These are phyloP conservation scores for Gossypium stocksii DNA, from an alignment of 345 rosid genomes.

Conservation along the genomic window DNA sequence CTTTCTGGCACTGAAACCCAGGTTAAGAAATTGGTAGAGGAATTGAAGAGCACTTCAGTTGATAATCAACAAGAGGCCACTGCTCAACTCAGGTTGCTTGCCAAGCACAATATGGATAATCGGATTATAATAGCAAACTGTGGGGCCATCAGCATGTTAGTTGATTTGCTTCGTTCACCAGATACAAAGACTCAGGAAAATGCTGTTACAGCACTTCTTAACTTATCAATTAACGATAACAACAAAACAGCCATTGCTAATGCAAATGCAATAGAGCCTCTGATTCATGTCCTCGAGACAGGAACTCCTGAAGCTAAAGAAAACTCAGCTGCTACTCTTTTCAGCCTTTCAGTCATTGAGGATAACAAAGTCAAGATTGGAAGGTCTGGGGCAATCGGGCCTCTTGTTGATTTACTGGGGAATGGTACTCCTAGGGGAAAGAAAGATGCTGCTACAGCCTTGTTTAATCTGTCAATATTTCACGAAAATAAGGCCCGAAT, in stretches of 20 bases:
- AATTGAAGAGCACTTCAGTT: conserved; percentile 47
- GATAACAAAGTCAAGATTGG: too few species aligned
- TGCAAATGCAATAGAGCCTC: conserved; percentile 70
- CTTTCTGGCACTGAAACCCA: conserved; percentile 68
- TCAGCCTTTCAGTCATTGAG: too few species aligned
- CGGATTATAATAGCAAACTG: conserved; percentile 74
- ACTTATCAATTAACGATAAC: conserved; percentile 76
- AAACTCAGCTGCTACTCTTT: neutral
- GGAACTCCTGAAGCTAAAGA: conserved; percentile 87
- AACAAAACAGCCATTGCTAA: conserved; percentile 68
- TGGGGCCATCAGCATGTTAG: conserved; percentile 62
- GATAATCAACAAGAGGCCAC: conserved; percentile 64
- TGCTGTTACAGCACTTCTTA: conserved; percentile 87
- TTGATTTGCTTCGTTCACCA: conserved; percentile 50
- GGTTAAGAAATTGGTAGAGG: conserved; percentile 64
- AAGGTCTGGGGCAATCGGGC: too few species aligned
- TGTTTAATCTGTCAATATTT: conserved; percentile 70
- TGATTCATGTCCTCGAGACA: conserved; percentile 70
- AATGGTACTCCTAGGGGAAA: too few species aligned
- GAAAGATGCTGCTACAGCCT: conserved; percentile 51
- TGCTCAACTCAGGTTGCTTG: conserved; percentile 52
- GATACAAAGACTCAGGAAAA: conserved; percentile 68
- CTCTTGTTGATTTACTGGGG: too few species aligned
- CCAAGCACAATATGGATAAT: conserved; percentile 74
- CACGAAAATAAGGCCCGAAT: conserved; percentile 75